Base-by-base conservation (phyloP, 306 rosid species). In the Prunus dulcis region DNA sequence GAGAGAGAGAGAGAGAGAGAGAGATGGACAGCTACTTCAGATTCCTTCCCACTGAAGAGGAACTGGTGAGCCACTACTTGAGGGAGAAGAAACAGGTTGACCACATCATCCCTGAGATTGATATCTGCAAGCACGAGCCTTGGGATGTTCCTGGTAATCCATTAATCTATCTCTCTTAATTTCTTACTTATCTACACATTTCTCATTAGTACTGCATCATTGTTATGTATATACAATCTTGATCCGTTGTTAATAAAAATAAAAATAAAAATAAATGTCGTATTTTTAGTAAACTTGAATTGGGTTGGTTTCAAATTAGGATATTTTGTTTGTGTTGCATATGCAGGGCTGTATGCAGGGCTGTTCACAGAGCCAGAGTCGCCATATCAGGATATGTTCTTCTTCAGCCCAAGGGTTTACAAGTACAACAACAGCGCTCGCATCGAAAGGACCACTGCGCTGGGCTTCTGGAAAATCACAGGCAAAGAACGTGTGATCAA, bases 381-480 rank as follows among this genome's bases (percentile, higher is more conserved):
- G 22, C 10, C 89, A 0, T 78, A 75, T 58, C 90, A 86, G 17
- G 81, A 85, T 38, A 89, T 90, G 98, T 89, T 78, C 78, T 93
- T 91, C 84, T 82, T 93, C 71, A 67, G 68, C 76, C 77, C 60
- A 5, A 75, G 46, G 1, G 82, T 74, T 23, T 86, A 38, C 61
- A 91, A 84, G 83, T 69, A 82, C 71, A 20, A 76, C 2, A 86
- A 80, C 0, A 85, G 91, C 15, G 50, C 5, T n/a, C 77, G 89
- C 34, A 1, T 45, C 1, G 84, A 87, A 43, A 83, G 98, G 82
- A 12, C 79, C 68, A 91, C 97, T 0, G 3, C 6, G 6, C 0
- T 2, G 7, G 98, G 98, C 1, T 91, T 0, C 74, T 93, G 98
- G 98, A 91, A 93, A 64, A 18, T 71, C 82, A 88, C 93, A 15